Evolutionary conservation across 495 filamentous ascomycete species (phyloP), one percentile per base, ranked within the genome.

Genomic region (Lentithecium fluviatile): DNA sequence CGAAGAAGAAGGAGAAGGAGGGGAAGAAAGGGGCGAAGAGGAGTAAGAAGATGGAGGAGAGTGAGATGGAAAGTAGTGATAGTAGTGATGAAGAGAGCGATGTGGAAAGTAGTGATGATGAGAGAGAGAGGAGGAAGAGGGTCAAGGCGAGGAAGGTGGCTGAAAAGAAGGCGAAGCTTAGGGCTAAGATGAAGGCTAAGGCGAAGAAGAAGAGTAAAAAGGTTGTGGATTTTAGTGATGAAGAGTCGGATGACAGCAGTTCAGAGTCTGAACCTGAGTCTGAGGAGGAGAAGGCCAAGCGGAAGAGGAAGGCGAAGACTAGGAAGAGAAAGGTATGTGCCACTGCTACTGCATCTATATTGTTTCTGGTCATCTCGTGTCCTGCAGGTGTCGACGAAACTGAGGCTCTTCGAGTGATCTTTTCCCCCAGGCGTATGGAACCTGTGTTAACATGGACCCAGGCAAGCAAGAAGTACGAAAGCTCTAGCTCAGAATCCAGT

Each of bases 21-120:
- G 19, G 26, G 19, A 77, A 64, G 78, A 79, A 19, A 21, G 25
- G 6, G 11, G 34, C 8, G 69, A 68, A 57, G 17, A 75, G 73
- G 58, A 64, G 61, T 15, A 64, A 69, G 24, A 65, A 69, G 15
- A 66, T 12, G 2, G 49, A 54, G 36, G 19, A 43, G 29, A 40
- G 17, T 25, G 50, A 56, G 11, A 46, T 29, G n/a, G 49, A 49
- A 34, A 47, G 36, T 32, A 50, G 29, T 24, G 45, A 37, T 20
- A 17, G 10, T 19, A 38, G 12, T 19, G 55, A 53, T 11, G 19
- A n/a, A 13, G 55, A 51, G 21, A 60, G 56, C 49, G 48, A 32
- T 5, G 20, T n/a, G 0, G 45, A 43, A 6, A 48, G 32, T 34
- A 38, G 34, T 12, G 43, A 53, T 23, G 60, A 60, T 23, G 45